Conservation (phyloP, 2,329 filamentous ascomycete species). For the Aspergillus transmontanensis region DNA sequence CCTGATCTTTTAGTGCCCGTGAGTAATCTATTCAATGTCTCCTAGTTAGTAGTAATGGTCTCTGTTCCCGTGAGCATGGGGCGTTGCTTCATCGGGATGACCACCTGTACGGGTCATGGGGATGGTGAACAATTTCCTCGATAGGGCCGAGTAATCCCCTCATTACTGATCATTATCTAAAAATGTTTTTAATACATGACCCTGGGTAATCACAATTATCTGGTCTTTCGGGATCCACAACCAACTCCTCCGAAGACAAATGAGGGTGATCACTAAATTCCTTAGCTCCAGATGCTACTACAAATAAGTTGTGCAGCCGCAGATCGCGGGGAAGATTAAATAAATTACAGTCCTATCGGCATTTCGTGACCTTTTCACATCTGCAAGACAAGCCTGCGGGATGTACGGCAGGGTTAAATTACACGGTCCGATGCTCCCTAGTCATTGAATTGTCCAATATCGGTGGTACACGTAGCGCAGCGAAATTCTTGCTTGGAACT, state of each 20-base stretch:
- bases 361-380: background rate
- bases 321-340: constrained; percentile 8
- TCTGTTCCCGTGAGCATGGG: background rate
- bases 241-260: background rate
- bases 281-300: background rate
- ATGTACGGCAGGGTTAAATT: background rate
- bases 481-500: background rate
- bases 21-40: background rate
- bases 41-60: background rate
- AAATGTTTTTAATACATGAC: too few species aligned
- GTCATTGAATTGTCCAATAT: background rate
- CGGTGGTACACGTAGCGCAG: background rate
- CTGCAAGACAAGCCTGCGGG: background rate
- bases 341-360: background rate
- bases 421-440: background rate
- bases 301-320: background rate
- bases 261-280: background rate
- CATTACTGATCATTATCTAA: too few species aligned
- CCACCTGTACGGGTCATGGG: background rate
- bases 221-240: background rate
- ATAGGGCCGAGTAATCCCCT: too few species aligned
- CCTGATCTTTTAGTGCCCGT: background rate
- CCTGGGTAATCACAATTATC: background rate
- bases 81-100: background rate
- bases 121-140: background rate